phyloP scores from a whole-genome alignment of 1,139 yeast species.

The Groenewaldozyma auringiensis region DNA sequence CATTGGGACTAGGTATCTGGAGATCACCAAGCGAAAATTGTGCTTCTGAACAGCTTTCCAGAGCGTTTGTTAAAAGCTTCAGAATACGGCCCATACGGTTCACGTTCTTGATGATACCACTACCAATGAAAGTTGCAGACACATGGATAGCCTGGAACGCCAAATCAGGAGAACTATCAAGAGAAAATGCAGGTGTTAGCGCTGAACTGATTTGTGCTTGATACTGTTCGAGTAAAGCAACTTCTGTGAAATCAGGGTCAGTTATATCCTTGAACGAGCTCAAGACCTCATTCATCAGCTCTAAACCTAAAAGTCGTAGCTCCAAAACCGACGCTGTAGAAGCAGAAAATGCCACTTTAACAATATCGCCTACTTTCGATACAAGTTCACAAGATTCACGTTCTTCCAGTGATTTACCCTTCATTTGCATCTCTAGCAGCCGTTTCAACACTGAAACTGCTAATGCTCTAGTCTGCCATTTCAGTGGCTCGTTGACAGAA shows the following conservation, averaged over 20 bases:
- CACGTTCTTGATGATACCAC: conserved; percentile 44
- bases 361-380: conserved; percentile 56
- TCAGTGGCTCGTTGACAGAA: conserved; percentile 46
- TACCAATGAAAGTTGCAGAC: conserved; percentile 66
- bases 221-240: conserved; percentile 75
- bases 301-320: conserved; percentile 59
- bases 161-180: conserved; percentile 63
- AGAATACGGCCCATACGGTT: conserved; percentile 53
- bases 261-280: conserved; percentile 42
- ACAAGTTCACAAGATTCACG: conserved; percentile 33
- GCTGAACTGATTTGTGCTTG: conserved; percentile 94
- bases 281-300: conserved; percentile 54
- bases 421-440: conserved; percentile 41
- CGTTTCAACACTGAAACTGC: conserved; percentile 53
- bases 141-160: conserved; percentile 75
- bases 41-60: conserved; percentile 45
- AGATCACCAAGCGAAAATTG: conserved; percentile 41
- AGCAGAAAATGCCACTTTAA: conserved; percentile 76
- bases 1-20: conserved; percentile 31
- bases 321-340: conserved; percentile 63
- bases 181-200: conserved; percentile 76
- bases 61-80: conserved; percentile 55
- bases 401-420: conserved; percentile 35
- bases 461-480: conserved; percentile 61
- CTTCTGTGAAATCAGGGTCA: conserved; percentile 69